Evolutionary conservation across 371 early-diverging fungal species (phyloP).

Genomic region (Lichtheimia hyalospora): DNA sequence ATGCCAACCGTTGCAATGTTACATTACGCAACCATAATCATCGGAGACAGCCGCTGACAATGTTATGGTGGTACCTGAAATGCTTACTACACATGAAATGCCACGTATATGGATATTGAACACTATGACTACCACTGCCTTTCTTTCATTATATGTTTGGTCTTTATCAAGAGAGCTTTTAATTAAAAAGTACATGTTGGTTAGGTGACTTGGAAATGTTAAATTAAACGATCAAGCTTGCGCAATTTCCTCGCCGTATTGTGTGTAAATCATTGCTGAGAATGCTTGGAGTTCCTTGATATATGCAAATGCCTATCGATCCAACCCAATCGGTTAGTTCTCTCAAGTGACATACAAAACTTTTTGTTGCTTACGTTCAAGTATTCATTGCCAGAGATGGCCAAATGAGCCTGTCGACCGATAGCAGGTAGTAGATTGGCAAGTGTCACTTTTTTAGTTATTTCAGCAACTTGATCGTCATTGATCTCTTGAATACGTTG

Average conservation of each 20-base stretch:
- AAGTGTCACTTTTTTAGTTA: constrained; percentile 60
- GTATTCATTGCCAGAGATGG: constrained; percentile 85
- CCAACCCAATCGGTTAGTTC: not conserved
- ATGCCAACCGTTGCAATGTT: too few relatives aligned
- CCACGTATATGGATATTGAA: too few relatives aligned
- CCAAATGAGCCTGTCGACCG: constrained; percentile 73
- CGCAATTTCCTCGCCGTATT: constrained; percentile 48
- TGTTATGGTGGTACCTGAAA: too few relatives aligned
- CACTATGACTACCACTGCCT: too few relatives aligned
- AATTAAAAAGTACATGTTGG: too few relatives aligned
- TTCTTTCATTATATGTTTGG: too few relatives aligned
- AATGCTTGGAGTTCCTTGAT: constrained; percentile 74
- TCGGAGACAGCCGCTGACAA: too few relatives aligned
- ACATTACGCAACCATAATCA: too few relatives aligned
- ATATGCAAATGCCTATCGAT: constrained; percentile 55
- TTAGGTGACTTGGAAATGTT: too few relatives aligned
- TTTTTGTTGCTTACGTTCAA: constrained; percentile 68
- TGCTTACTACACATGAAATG: too few relatives aligned
- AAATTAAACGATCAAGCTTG: constrained; percentile 2
- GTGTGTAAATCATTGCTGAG: constrained; percentile 74
- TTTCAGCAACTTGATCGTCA: constrained; percentile 13
- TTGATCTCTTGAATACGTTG: constrained; percentile 30
- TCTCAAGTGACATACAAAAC: too few relatives aligned
- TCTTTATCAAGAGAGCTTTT: not conserved
- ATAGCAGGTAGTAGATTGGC: constrained; percentile 78